Evolutionary conservation across 768 basidiomycete species (phyloP).

Genomic region (Calocybe indica): DNA sequence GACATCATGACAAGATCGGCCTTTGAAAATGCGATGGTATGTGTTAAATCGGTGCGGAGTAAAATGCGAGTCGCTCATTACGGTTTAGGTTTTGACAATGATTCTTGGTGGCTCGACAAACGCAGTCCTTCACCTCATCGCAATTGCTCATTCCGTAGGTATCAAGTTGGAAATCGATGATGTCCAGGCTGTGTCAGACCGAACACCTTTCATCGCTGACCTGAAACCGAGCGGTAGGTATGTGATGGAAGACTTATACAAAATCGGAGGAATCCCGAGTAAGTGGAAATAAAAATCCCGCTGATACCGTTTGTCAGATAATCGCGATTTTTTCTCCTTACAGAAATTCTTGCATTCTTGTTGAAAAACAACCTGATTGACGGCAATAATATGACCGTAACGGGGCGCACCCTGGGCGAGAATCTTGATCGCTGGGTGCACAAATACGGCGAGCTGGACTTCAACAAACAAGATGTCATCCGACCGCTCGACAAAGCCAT

Average conservation of each 20-base stretch:
- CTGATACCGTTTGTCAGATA: too few relatives aligned
- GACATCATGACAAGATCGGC: constrained; percentile 97
- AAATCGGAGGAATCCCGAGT: constrained; percentile 96
- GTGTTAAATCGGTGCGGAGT: constrained; percentile 7
- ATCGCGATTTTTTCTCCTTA: neutral
- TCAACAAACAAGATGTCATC: constrained; percentile 72
- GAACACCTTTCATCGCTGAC: constrained; percentile 91
- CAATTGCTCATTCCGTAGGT: constrained; percentile 93
- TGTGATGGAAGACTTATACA: constrained; percentile 97
- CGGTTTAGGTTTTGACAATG: constrained; percentile 82
- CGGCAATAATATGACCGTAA: constrained; percentile 88
- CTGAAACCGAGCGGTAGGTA: constrained; percentile 97
- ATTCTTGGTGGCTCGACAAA: constrained; percentile 97
- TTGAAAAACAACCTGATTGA: constrained; percentile 86
- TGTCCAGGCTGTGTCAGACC: constrained; percentile 90
- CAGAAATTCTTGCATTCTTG: constrained; percentile 82
- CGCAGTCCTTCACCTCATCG: constrained; percentile 94
- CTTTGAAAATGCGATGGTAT: constrained; percentile 97
- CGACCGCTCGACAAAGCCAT: constrained; percentile 84
- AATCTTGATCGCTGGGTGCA: constrained; percentile 88
- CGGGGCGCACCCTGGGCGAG: constrained; percentile 84
- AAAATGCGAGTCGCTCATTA: constrained; percentile 1
- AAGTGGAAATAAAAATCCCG: constrained; percentile 20
- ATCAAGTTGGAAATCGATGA: constrained; percentile 86
- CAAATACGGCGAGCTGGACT: constrained; percentile 68